A percentile compares a stretch with the other conserved stretches of the same genome.
Evolutionary conservation across 352 stramenopile species (phyloP).

Genomic region (Pythium guiyangense): DNA sequence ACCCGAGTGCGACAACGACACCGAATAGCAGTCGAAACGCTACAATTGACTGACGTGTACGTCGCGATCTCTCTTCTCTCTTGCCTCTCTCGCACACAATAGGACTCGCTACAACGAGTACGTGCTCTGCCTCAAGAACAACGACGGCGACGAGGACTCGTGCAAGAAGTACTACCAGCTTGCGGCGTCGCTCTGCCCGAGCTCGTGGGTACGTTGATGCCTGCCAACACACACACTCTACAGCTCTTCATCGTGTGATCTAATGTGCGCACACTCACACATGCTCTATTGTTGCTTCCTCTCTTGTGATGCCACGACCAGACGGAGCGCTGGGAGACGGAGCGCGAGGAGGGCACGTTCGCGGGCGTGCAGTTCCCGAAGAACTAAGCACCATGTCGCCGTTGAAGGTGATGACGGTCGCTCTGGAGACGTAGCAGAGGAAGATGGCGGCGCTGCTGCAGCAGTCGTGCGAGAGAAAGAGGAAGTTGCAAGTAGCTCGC

Average conservation of each 20-base stretch:
- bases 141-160: conserved; percentile 90
- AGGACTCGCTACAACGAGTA: conserved; percentile 97
- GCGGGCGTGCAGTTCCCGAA: conserved; percentile 78
- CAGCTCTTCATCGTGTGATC: too few relatives aligned
- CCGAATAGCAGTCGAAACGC: too few relatives aligned
- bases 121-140: conserved; percentile 95
- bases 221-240: background rate
- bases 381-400: conserved; percentile 23
- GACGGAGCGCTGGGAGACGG: conserved; percentile 76
- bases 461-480: too few relatives aligned
- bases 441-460: background rate
- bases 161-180: conserved; percentile 81
- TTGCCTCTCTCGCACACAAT: background rate
- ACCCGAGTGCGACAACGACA: too few relatives aligned
- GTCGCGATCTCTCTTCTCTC: too few relatives aligned
- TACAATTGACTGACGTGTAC: background rate
- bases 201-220: conserved; percentile 51
- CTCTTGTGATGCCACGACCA: conserved; percentile 11
- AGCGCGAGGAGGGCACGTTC: conserved; percentile 82
- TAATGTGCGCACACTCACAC: background rate
- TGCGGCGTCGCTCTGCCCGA: conserved; percentile 73
- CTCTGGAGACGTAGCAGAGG: too few relatives aligned
- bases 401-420: conserved; percentile 1
- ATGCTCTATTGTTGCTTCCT: background rate
- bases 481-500: too few relatives aligned